Base-by-base conservation (phyloP, 1,284 basidiomycete genomes). In the Malassezia slooffiae region DNA sequence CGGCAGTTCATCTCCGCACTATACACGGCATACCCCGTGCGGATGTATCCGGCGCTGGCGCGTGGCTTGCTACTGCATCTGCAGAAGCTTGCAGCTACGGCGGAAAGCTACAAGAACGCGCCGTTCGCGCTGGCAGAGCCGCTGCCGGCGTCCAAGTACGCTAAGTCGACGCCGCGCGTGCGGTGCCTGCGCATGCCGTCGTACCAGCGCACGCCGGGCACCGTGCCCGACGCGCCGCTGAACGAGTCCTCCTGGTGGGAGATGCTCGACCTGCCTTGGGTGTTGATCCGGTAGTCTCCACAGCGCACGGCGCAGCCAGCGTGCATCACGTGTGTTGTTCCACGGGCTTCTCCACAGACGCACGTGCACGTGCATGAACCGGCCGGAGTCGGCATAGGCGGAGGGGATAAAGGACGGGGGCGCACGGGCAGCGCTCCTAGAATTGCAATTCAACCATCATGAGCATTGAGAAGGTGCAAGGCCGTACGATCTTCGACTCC, bases 21-120 rank as follows among this genome's bases (percentile, higher is more conserved):
- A 36, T 87, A 86, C 60, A 76, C 77, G 15, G 71, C 74, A 11
- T 85, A 84, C 57, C 51, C 59, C 10, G 75, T 77, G 58, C 75
- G 76, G 4, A 65, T 90, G 29, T 83, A 82, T 78, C 75, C 77
- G 2, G 78, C 83, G 11, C 87, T 87, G 6, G 77, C 81, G 4
- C 73, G 76, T 41, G 77, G 80, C 13, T 74, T 87, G 3, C 74
- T 78, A 39, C 70, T 86, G 47, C 87, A 90, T 67, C 70, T 91
- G 55, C 71, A 72, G 44, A 89, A 89, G 67, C 71, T 90, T 7
- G 29, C 30, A 8, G 20, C n/a, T 15, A 4, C 20, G 5, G 23
- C 17, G 3, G 26, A 33, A 13, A 23, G 28, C 8, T 20, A 27
- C 10, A 27, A 26, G 22, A 12, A 26, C 8, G 15, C 46, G 17